Evolutionary conservation across 2,329 filamentous ascomycete genomes (phyloP).

Genomic region (Fusarium vanettenii): DNA sequence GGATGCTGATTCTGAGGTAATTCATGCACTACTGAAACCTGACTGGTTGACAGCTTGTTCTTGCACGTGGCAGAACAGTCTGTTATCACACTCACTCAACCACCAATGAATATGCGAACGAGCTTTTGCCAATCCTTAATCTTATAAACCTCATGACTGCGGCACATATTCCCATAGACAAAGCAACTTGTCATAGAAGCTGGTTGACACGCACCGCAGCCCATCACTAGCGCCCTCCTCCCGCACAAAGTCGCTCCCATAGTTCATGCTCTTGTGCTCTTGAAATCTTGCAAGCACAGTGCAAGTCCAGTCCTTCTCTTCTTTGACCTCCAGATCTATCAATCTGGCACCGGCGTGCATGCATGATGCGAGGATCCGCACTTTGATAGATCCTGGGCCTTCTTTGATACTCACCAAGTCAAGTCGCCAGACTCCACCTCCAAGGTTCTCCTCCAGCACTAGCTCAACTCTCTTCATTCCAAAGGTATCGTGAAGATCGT

Average conservation of each 20-base stretch:
- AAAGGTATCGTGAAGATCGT: conserved; percentile 54
- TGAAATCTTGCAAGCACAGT: conserved; percentile 78
- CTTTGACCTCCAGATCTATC: conserved; percentile 57
- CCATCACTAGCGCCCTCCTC: conserved; percentile 35
- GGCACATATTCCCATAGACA: conserved; percentile 70
- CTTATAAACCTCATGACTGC: not conserved
- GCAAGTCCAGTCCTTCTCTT: conserved; percentile 66
- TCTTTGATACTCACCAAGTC: conserved; percentile 64
- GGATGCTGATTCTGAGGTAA: not conserved
- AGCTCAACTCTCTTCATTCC: conserved; percentile 58
- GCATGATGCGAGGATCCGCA: conserved; percentile 82
- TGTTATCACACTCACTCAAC: not conserved
- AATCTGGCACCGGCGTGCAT: conserved; percentile 90
- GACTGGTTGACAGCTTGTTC: not conserved
- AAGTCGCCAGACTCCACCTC: conserved; percentile 88
- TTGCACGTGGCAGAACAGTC: not conserved
- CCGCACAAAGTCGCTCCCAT: conserved; percentile 79
- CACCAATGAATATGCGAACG: not conserved
- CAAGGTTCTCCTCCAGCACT: conserved; percentile 75
- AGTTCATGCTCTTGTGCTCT: conserved; percentile 95
- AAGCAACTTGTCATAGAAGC: conserved; percentile 79
- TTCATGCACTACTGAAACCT: not conserved
- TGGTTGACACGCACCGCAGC: conserved; percentile 72
- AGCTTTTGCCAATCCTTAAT: not conserved
- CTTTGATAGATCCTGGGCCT: conserved; percentile 43